Conservation (phyloP, 2,329 filamentous ascomycete species). For the Cytospora schulzeri region DNA sequence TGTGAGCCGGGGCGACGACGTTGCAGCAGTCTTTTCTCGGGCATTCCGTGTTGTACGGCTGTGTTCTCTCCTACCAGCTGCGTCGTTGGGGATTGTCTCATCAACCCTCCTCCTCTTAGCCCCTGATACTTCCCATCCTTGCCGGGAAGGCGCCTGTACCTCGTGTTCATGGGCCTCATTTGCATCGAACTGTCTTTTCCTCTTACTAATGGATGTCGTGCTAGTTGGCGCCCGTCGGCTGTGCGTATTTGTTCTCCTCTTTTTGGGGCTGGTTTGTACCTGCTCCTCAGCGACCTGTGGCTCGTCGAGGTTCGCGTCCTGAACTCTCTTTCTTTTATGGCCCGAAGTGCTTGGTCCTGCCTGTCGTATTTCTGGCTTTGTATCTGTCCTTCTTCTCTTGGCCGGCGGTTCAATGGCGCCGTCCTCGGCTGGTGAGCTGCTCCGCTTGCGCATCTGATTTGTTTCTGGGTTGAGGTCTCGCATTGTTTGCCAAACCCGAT, state of each 20-base stretch:
- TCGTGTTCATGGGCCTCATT: not conserved
- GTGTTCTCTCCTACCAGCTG: not conserved
- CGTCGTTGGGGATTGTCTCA: not conserved
- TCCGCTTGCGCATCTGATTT: not conserved
- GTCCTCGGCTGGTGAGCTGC: not conserved
- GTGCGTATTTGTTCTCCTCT: slow-evolving; percentile 6
- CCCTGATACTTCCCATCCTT: not conserved
- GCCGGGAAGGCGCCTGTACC: not conserved
- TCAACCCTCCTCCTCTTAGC: slow-evolving; percentile 8
- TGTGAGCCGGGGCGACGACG: not conserved
- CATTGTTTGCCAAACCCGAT: too few species aligned
- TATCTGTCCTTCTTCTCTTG: not conserved
- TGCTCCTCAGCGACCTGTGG: not conserved
- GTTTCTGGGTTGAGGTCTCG: not conserved
- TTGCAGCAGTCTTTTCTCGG: not conserved
- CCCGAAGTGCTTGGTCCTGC: slow-evolving; percentile 5
- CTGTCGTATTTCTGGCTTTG: not conserved
- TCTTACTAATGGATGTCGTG: not conserved
- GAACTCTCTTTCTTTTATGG: slow-evolving; percentile 1
- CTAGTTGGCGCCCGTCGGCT: not conserved
- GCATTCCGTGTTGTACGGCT: not conserved
- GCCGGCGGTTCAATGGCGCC: not conserved
- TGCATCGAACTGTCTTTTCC: not conserved
- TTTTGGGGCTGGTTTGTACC: not conserved
- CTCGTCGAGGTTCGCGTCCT: not conserved